Percentiles rank a stretch among this genome's conserved stretches.
phyloP scores from a whole-genome alignment of 495 filamentous ascomycete genomes.

The Geoglossum glabrum region DNA sequence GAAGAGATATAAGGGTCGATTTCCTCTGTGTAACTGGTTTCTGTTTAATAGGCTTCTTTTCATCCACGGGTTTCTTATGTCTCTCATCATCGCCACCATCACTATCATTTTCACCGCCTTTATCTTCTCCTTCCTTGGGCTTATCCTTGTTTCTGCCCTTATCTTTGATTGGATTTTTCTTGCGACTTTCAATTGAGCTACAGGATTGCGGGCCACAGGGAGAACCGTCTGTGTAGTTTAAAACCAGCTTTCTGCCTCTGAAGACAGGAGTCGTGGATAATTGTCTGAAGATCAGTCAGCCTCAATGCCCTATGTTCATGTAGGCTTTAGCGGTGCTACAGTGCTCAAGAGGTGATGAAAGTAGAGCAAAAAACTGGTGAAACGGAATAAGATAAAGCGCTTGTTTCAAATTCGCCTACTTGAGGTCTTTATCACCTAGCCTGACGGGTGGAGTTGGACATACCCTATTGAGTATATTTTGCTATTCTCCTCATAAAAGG shows the following conservation, averaged over 20 bases:
- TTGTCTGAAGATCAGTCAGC: conserved; percentile 6
- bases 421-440: not conserved
- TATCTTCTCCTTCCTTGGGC: conserved; percentile 21
- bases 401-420: not conserved
- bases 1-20: conserved; percentile 77
- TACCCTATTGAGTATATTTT: conserved; percentile 75
- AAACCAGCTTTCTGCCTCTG: conserved; percentile 71
- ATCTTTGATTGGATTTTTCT: too few relatives aligned
- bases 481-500: conserved; percentile 58
- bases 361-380: not conserved
- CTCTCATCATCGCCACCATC: conserved; percentile 12
- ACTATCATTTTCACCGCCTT: conserved; percentile 17
- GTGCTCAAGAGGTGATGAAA: not conserved
- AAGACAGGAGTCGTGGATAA: conserved; percentile 44
- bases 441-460: conserved; percentile 11
- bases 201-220: conserved; percentile 32
- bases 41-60: conserved; percentile 21
- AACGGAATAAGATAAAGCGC: not conserved
- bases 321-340: not conserved
- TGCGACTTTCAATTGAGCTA: conserved; percentile 8
- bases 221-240: conserved; percentile 88
- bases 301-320: not conserved
- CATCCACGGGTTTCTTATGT: too few relatives aligned
- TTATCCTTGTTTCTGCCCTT: conserved; percentile 12
- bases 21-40: conserved; percentile 36